Percentiles rank a stretch among this genome's conserved stretches.
Evolutionary conservation across 2,329 filamentous ascomycete species (phyloP).

Genomic region (Aspergillus pseudoglaucus): DNA sequence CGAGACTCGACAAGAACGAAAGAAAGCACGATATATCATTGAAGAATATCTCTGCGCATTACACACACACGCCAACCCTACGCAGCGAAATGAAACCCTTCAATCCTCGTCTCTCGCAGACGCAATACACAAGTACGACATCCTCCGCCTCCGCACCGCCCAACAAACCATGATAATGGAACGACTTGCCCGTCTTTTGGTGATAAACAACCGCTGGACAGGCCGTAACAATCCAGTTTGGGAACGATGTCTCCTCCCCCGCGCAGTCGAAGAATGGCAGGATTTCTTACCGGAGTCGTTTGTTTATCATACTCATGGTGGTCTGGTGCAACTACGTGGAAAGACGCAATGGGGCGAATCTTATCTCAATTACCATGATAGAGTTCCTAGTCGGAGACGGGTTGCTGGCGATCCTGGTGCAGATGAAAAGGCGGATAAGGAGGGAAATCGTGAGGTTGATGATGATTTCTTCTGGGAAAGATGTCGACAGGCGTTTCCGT

Average conservation of each 20-base stretch:
- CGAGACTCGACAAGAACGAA: slow-evolving; percentile 21
- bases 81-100: slow-evolving; percentile 10
- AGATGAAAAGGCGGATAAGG: not conserved
- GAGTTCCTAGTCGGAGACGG: slow-evolving; percentile 17
- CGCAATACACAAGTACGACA: slow-evolving; percentile 27
- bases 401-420: slow-evolving; percentile 3
- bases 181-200: slow-evolving; percentile 15
- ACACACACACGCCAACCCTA: not conserved
- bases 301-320: slow-evolving; percentile 32
- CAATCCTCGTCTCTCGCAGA: slow-evolving; percentile 20
- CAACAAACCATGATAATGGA: slow-evolving; percentile 22
- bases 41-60: slow-evolving; percentile 16
- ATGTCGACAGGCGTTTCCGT: slow-evolving; percentile 2
- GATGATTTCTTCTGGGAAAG: slow-evolving; percentile 20
- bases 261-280: slow-evolving; percentile 43
- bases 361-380: slow-evolving; percentile 10
- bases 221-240: slow-evolving; percentile 18
- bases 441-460: slow-evolving; percentile 16
- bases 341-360: slow-evolving; percentile 12
- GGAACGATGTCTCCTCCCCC: slow-evolving; percentile 34
- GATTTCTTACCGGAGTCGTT: slow-evolving; percentile 39
- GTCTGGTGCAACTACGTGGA: slow-evolving; percentile 35
- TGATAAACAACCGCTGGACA: slow-evolving; percentile 15
- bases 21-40: slow-evolving; percentile 19
- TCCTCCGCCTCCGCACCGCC: slow-evolving; percentile 22